Evolutionary conservation across 2,329 filamentous ascomycete genomes (phyloP), one percentile per base, ranked within the genome.

Genomic region (Aspergillus bombycis): DNA sequence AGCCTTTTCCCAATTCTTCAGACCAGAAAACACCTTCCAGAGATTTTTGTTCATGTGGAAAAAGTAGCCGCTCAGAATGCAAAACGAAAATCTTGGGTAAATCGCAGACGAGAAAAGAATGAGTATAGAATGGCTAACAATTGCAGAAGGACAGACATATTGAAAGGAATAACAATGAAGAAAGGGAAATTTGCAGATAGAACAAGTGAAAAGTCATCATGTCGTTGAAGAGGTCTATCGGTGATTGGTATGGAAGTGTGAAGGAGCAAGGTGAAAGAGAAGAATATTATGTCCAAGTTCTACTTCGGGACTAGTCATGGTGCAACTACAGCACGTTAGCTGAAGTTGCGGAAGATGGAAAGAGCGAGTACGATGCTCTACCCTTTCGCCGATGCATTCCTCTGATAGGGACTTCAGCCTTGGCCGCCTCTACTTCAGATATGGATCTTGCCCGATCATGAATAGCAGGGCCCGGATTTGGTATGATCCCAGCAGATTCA

Each of bases 311-410:
- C 64, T n/a, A 53, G 48, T 64, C 50, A 65, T 57, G 60, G 58
- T 62, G 63, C 34, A 62, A 11, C 58, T 38, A 43, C 56, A 48
- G 52, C 28, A 34, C 48, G 63, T 55, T 66, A 54, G 58, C 60
- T 45, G 71, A 58, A 32, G 60, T 36, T 30, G 58, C 43, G 6
- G 66, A 34, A 11, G 66, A 57, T 14, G 69, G 69, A 61, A 68
- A 72, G 66, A 69, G 75, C 46, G 80, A 82, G 67, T 82, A 82
- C 41, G 80, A 81, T n/a, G 79, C 72, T 48, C 80, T 73, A 61
- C 67, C 71, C 68, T 78, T 80, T 61, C 72, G 74, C 52, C 76
- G 70, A 65, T 70, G 69, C 3, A 66, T 62, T 38, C 71, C 72
- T 62, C 72, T 77, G 21, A 67, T 60, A 26, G 74, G 68, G 53